phyloP scores from a whole-genome alignment of 2,329 filamentous ascomycete genomes.

The Plenodomus lindquistii region DNA sequence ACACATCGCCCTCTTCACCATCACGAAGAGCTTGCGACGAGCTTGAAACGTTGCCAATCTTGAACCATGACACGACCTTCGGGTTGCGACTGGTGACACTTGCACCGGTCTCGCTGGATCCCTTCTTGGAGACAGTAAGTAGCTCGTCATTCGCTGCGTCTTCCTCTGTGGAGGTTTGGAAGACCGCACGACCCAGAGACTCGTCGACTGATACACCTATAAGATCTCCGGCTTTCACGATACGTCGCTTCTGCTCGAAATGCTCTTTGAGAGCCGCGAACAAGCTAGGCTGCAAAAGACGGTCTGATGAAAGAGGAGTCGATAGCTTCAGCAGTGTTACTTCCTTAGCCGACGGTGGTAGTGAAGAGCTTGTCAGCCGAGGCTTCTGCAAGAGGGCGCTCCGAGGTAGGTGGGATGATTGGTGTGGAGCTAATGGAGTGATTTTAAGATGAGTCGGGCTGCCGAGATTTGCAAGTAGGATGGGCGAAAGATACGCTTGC shows the following conservation, averaged over 20 bases:
- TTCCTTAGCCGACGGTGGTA: slow-evolving; percentile 69
- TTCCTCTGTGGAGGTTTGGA: slow-evolving; percentile 73
- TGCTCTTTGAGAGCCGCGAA: slow-evolving; percentile 85
- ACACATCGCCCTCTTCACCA: slow-evolving; percentile 70
- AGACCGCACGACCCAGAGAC: slow-evolving; percentile 77
- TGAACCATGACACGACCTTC: slow-evolving; percentile 82
- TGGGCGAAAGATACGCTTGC: slow-evolving; percentile 75
- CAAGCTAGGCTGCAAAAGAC: slow-evolving; percentile 80
- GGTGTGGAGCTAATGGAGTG: slow-evolving; percentile 65
- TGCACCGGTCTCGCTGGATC: slow-evolving; percentile 21
- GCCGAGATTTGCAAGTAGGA: slow-evolving; percentile 84
- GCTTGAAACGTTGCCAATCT: slow-evolving; percentile 68
- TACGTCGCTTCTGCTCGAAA: slow-evolving; percentile 79
- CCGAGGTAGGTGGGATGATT: slow-evolving; percentile 40
- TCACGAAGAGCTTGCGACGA: slow-evolving; percentile 56
- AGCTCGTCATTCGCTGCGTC: slow-evolving; percentile 61
- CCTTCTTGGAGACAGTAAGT: slow-evolving; percentile 53
- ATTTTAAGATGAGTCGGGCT: slow-evolving; percentile 78
- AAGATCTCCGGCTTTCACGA: slow-evolving; percentile 85
- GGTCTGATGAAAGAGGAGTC: slow-evolving; percentile 85
- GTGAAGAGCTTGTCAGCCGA: slow-evolving; percentile 49
- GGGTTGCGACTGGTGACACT: slow-evolving; percentile 18
- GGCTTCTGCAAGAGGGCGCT: slow-evolving; percentile 46
- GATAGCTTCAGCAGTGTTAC: slow-evolving; percentile 87
- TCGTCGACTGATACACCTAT: slow-evolving; percentile 90